Evolutionary conservation across 805 yeast genomes (phyloP), one percentile per base, ranked within the genome.

Genomic region (Spencermartinsiella europaea): DNA sequence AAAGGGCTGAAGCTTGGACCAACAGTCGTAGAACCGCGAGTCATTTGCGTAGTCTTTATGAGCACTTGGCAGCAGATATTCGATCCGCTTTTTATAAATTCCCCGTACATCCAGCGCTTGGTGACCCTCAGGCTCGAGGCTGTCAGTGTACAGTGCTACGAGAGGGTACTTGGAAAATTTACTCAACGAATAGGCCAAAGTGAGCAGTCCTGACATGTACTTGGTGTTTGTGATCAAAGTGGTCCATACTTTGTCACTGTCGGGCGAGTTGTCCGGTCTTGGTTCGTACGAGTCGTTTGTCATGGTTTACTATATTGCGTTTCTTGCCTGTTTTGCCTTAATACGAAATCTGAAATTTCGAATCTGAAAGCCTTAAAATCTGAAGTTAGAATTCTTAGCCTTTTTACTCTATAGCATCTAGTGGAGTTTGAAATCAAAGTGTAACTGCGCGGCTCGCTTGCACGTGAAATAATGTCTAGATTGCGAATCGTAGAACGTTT

Each of bases 1-100:
- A 57, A 79, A 79, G 7, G 80, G 75, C 62, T 76, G 79, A 41
- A 79, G 60, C 60, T 79, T 79, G 22, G 82, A 70, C 82, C 83
- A 79, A 52, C 82, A 77, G 57, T 79, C 83, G 54, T 72, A 65
- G 61, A 79, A 79, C 31, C 84, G 63, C 8, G 74, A 68, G 52
- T 80, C 83, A 33, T 69, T 62, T 8, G 70, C 60, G 52, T 75
- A 75, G 46, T 73, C 75, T 53, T 72, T 74, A 50, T 66, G 63
- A 15, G 57, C 61, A 1, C 62, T 56, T 1, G 82, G 83, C 3
- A 69, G 54, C 21, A 79, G 61, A 44, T 71, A 66, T 16, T 69
- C 67, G 14, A 77, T 68, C 44, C 62, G 65, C 27, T 69, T 44
- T 42, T 72, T 69, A 20, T 68, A 65, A 10, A 79, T 76, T 0